These are phyloP conservation scores for Grosmannia serpens DNA, from an alignment of 2,329 filamentous ascomycete species.

Conservation along the genomic window DNA sequence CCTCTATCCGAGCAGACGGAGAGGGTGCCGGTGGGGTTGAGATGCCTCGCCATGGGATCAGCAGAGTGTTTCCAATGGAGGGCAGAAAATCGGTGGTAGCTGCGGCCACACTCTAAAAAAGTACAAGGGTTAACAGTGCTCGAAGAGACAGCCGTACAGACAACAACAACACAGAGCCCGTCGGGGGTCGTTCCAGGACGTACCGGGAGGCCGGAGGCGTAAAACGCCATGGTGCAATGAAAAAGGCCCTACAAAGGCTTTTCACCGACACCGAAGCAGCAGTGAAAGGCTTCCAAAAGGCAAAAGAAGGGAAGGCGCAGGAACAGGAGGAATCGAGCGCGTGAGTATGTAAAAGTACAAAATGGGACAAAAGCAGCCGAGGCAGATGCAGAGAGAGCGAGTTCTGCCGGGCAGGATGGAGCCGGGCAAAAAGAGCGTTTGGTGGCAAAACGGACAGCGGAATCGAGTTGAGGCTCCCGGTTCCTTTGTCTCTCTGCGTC, in stretches of 20 bases:
- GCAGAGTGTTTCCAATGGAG: slow-evolving; percentile 29
- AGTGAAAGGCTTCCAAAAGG: background rate
- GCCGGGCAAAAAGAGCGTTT: background rate
- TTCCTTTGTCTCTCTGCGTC: background rate
- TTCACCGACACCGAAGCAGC: background rate
- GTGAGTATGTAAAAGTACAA: background rate
- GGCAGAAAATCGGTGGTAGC: slow-evolving; percentile 34
- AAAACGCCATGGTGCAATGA: slow-evolving; percentile 4
- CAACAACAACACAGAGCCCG: no score
- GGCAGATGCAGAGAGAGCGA: background rate
- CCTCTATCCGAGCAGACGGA: background rate
- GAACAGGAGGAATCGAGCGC: background rate
- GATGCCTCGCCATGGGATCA: slow-evolving; percentile 22
- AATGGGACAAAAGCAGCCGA: background rate
- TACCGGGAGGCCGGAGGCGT: slow-evolving; percentile 9
- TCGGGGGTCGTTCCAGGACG: background rate
- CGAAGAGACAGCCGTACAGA: background rate
- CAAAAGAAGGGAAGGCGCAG: background rate
- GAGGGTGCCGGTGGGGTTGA: slow-evolving; percentile 2
- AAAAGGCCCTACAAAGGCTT: background rate
- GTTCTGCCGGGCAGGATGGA: background rate
- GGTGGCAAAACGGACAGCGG: background rate
- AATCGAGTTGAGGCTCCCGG: background rate
- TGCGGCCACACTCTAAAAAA: slow-evolving; percentile 23
- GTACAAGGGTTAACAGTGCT: background rate